Evolutionary conservation across 805 yeast species (phyloP), one percentile per base, ranked within the genome.

Genomic region (Sungouiozyma ichnusensis): DNA sequence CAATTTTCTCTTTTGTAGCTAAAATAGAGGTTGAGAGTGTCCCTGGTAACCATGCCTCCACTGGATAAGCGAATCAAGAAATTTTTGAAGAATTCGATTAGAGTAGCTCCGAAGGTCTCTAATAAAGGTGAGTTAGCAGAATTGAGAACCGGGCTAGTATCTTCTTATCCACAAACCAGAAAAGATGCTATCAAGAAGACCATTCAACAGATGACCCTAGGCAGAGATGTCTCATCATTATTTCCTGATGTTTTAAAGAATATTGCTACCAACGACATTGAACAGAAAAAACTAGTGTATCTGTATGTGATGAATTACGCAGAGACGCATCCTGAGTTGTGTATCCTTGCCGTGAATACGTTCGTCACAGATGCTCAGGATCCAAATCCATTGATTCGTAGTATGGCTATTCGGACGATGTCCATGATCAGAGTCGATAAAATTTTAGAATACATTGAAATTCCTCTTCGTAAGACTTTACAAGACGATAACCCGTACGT

Each of bases 341-440:
- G 95, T 59, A 88, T 92, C 50, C 69, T 92, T 52, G 99, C 97
- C 1, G 97, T 92, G 40, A 92, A 92, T 64, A 92, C 98, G 1
- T 92, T 92, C 71, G 95, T 92, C 19, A 76, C 74, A 47, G 99
- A 92, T 65, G 79, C 95, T 2, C 95, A 85, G 58, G 97, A 92
- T 60, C 94, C 96, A 39, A 92, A 92, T 57, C 99, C 99, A 1
- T 72, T 94, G 53, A 88, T 92, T 19, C 73, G 97, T 42, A 95
- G 97, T 1, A 74, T 92, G 65, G 97, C 99, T 0, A 88, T 92
- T 45, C 76, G 98, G 57, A 92, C 99, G 11, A 92, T 92, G 99
- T 97, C 98, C 0, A 90, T 97, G 67, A 87, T 92, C 39, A 71
- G 97, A 36, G 97, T 92, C 16, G 94, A 85, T 57, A 88, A 84